Conservation (phyloP, 1,139 yeast genomes). For the Tardiomyces digboiensis region DNA sequence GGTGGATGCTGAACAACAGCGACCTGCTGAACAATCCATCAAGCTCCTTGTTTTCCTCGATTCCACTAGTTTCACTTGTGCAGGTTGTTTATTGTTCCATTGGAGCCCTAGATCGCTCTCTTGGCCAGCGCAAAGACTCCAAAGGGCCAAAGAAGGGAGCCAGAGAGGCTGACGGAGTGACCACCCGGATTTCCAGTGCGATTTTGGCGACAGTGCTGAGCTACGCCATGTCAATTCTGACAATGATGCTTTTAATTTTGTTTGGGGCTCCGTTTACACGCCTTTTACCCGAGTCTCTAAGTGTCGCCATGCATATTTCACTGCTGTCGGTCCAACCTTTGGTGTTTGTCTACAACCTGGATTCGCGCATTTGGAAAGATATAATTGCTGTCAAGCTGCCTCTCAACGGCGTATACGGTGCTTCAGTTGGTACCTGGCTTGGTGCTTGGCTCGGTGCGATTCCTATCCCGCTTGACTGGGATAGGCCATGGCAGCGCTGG, state of each 20-base stretch:
- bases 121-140: constrained; percentile 3
- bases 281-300: constrained; percentile 46
- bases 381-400: constrained; percentile 27
- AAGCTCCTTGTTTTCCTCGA: constrained; percentile 4
- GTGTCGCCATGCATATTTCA: constrained; percentile 58
- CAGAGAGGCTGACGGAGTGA: background rate
- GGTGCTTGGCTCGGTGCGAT: constrained; percentile 93
- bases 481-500: constrained; percentile 95
- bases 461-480: constrained; percentile 97
- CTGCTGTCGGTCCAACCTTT: constrained; percentile 56
- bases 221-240: constrained; percentile 39
- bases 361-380: constrained; percentile 37
- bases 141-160: constrained; percentile 1
- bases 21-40: background rate
- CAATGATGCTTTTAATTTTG: constrained; percentile 46
- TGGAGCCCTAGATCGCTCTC: constrained; percentile 16
- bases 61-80: constrained; percentile 14
- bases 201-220: constrained; percentile 29
- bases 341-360: constrained; percentile 48
- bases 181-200: constrained; percentile 17
- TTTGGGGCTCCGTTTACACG: constrained; percentile 80
- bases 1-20: background rate
- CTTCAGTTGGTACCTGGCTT: constrained; percentile 43
- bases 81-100: constrained; percentile 19
- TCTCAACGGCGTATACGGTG: constrained; percentile 24